Conservation (phyloP, 768 basidiomycete genomes). For the Macrolepiota albuminosa region DNA sequence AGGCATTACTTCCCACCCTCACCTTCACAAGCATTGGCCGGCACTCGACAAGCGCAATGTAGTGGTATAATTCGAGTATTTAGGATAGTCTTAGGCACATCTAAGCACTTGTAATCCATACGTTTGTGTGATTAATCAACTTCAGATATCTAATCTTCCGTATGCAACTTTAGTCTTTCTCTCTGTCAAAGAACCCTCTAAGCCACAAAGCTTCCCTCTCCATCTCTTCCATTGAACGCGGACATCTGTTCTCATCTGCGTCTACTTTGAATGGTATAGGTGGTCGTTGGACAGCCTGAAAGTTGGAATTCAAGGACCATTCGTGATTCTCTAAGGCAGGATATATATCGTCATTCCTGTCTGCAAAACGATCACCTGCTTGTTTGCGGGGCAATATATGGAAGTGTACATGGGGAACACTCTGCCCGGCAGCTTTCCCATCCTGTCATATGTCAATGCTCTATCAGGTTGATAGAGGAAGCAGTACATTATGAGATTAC, state of each 20-base stretch:
- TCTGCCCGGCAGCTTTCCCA: constrained; percentile 76
- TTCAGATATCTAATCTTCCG: not conserved
- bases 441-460: constrained; percentile 44
- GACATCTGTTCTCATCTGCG: constrained; percentile 61
- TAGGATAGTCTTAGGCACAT: not conserved
- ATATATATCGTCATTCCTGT: constrained; percentile 70
- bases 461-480: not conserved
- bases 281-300: constrained; percentile 25
- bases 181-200: constrained; percentile 43
- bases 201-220: constrained; percentile 73
- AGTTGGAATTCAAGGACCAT: constrained; percentile 37
- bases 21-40: constrained; percentile 28
- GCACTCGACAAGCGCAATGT: constrained; percentile 29
- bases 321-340: constrained; percentile 71
- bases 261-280: constrained; percentile 50
- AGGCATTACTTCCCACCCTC: constrained; percentile 29
- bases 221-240: constrained; percentile 72
- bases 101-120: not conserved
- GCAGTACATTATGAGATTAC: constrained; percentile 30
- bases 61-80: not conserved
- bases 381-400: constrained; percentile 84
- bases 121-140: not conserved
- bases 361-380: constrained; percentile 61
- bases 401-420: constrained; percentile 93
- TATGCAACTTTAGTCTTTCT: constrained; percentile 4